Base-by-base conservation (phyloP, 1,284 basidiomycete genomes). In the Grifola frondosa region DNA sequence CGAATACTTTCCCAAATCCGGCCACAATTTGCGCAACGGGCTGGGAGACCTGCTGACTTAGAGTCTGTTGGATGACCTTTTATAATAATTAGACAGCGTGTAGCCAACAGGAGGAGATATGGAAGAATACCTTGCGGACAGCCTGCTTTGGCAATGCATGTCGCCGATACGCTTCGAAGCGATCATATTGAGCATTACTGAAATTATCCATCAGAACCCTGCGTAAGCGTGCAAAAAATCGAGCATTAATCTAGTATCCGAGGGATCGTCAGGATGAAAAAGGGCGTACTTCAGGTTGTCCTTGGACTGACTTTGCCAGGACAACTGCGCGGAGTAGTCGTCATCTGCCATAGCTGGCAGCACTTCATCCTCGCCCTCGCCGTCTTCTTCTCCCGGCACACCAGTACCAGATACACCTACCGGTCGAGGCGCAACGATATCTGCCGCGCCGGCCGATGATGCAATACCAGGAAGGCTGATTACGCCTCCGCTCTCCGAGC, bases 191-290 rank as follows among this genome's bases (percentile, higher is more conserved):
- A 12, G 78, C 82, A 2, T 83, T 75, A 48, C 82, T 84, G 59
- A 95, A 88, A 53, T 90, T 88, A 62, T 92, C 87, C 77, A 94
- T 89, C 43, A 94, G 70, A 31, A 93, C 83, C 59, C 89, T 90
- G 50, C 7, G 46, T 36, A 46, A 31, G 22, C 4, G 49, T 17
- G 19, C 23, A 28, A 23, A 19, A 25, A 11, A 42, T 29, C 28
- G 9, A 33, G 13, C 34, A 37, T 17, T 7, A 13, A 6, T 9
- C 10, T 5, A 11, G 19, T 4, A 28, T 24, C 29, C 8, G 21
- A 28, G 26, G n/a, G 26, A n/a, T 10, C 10, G 10, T 10, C n/a
- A 28, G 24, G 21, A 19, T 8, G 25, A 23, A 3, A 44, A 15
- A 7, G 16, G 21, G 58, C 74, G 37, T 46, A 89, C 87, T 88